A percentile compares a stretch with the other conserved stretches of the same genome.
phyloP scores from a whole-genome alignment of 1,284 basidiomycete species.

The Apiotrichum brassicae region DNA sequence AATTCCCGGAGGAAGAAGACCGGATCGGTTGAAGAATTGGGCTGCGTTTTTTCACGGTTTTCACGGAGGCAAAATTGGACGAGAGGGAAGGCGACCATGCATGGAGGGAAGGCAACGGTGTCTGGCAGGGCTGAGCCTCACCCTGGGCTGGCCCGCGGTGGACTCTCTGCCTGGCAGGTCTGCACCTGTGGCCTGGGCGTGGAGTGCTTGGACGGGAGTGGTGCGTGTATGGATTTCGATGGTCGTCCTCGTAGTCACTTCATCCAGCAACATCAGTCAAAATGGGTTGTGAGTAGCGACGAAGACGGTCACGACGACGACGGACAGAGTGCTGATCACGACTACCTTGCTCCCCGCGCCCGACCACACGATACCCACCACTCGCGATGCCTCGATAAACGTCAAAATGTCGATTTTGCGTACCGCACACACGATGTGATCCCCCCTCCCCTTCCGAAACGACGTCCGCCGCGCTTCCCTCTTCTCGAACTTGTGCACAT shows the following conservation, averaged over 20 bases:
- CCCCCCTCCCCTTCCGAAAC: not conserved
- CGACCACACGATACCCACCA: not conserved
- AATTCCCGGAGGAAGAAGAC: not conserved
- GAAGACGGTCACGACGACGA: not conserved
- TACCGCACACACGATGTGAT: not conserved
- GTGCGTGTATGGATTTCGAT: not conserved
- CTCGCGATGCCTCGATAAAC: not conserved
- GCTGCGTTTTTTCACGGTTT: too few species aligned
- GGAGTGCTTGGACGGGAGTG: not conserved
- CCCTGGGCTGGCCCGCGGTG: too few species aligned
- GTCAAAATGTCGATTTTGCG: not conserved
- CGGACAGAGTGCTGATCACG: conserved; percentile 9
- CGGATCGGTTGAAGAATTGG: not conserved
- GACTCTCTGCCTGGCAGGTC: not conserved
- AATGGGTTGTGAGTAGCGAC: conserved; percentile 46
- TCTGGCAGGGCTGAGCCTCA: too few species aligned
- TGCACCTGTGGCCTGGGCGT: not conserved
- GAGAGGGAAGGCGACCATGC: too few species aligned
- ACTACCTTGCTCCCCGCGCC: not conserved
- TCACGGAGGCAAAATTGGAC: too few species aligned
- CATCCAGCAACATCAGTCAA: conserved; percentile 37
- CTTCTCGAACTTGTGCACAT: not conserved
- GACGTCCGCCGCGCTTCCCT: not conserved
- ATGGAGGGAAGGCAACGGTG: too few species aligned
- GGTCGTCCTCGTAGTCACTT: conserved; percentile 5